phyloP scores from a whole-genome alignment of 1,284 basidiomycete genomes.

The Leccinum pachyderme region DNA sequence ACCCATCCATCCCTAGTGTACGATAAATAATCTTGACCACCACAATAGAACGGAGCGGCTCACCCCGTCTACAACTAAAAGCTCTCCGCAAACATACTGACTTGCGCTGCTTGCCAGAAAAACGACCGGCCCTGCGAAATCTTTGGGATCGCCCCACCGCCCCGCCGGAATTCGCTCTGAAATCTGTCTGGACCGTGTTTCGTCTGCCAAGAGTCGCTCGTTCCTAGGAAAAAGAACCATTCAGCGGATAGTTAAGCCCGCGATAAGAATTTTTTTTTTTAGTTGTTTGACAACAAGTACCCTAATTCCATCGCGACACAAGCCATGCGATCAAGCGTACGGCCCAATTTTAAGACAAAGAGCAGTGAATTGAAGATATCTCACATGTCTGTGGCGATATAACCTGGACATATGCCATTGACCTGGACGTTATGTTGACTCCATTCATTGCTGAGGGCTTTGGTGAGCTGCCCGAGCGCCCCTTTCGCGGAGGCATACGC shows the following conservation, averaged over 20 bases:
- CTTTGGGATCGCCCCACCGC: constrained; percentile 84
- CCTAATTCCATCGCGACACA: constrained; percentile 5
- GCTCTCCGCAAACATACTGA: constrained; percentile 89
- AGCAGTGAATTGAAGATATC: constrained; percentile 27
- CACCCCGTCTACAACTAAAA: constrained; percentile 76
- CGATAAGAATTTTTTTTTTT: constrained; percentile 5
- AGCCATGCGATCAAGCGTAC: constrained; percentile 5
- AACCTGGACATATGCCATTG: constrained; percentile 89
- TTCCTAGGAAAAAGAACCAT: constrained; percentile 53
- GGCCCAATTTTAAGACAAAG: not conserved
- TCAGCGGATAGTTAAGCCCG: constrained; percentile 17
- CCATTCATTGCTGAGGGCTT: constrained; percentile 64
- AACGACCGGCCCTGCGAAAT: constrained; percentile 90
- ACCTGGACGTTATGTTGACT: constrained; percentile 84
- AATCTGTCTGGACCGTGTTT: constrained; percentile 80
- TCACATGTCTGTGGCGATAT: constrained; percentile 89
- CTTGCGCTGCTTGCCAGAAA: constrained; percentile 86
- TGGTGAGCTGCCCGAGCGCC: constrained; percentile 80
- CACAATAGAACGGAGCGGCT: constrained; percentile 24
- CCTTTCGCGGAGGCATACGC: constrained; percentile 93
- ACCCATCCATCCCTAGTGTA: constrained; percentile 63
- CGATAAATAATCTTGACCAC: constrained; percentile 11
- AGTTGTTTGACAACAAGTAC: constrained; percentile 4
- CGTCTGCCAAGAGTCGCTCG: constrained; percentile 72
- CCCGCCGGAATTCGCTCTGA: constrained; percentile 91